Evolutionary conservation across 1,284 basidiomycete genomes (phyloP).

Genomic region (Microstroma glucosiphilum): DNA sequence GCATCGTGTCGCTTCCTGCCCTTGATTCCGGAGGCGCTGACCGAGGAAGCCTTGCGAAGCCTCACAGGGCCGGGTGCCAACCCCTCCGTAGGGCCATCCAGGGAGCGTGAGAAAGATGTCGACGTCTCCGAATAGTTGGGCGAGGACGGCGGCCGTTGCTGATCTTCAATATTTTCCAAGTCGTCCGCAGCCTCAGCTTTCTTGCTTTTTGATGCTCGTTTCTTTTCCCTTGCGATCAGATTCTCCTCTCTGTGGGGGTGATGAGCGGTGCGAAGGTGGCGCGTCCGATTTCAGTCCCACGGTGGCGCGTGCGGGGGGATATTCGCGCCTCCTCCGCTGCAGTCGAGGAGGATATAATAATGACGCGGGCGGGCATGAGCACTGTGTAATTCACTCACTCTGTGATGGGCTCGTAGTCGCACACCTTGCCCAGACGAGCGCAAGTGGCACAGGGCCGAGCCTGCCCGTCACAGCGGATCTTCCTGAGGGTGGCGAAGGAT

Average conservation of each 20-base stretch:
- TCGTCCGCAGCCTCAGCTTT: neutral
- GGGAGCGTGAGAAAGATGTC: too few species aligned
- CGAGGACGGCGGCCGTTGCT: too few species aligned
- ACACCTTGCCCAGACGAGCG: neutral
- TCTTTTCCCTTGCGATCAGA: neutral
- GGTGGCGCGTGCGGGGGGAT: too few species aligned
- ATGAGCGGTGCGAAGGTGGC: neutral
- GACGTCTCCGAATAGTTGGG: too few species aligned
- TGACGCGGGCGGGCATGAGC: neutral
- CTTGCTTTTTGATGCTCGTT: neutral
- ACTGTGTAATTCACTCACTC: neutral
- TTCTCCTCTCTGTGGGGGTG: slow-evolving; percentile 8
- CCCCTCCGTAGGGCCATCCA: too few species aligned
- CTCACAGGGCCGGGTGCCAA: too few species aligned
- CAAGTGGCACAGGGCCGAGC: slow-evolving; percentile 8
- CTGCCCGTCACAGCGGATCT: slow-evolving; percentile 12
- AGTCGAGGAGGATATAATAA: neutral
- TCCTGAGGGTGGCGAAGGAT: slow-evolving; percentile 6
- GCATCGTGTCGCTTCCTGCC: too few species aligned
- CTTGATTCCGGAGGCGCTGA: too few species aligned
- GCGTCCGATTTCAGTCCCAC: neutral
- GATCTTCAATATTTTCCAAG: too few species aligned
- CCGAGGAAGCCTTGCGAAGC: too few species aligned
- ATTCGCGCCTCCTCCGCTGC: too few species aligned
- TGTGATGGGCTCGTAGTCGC: slow-evolving; percentile 11